Conservation (phyloP, 139 green algal species). For the Nannochloris sp. region DNA sequence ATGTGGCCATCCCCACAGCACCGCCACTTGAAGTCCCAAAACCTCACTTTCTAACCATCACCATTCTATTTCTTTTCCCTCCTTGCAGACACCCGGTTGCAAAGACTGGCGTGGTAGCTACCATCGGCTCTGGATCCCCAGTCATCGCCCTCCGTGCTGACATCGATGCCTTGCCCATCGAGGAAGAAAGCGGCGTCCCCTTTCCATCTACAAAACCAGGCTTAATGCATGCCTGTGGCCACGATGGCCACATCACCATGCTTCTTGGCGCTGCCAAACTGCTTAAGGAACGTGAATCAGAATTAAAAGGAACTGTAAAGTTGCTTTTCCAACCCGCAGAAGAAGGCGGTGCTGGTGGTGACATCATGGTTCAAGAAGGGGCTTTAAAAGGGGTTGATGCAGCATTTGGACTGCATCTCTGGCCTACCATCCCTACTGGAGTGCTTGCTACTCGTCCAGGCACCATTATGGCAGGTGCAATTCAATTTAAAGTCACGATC, state of each 20-base stretch:
- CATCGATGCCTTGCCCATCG: slow-evolving; percentile 84
- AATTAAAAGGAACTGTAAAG: slow-evolving; percentile 57
- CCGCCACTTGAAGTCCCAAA: neutral
- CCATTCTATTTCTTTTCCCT: too few relatives aligned
- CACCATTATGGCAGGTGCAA: slow-evolving; percentile 72
- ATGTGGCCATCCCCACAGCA: neutral
- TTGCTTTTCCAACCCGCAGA: slow-evolving; percentile 93
- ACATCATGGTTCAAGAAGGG: slow-evolving; percentile 54
- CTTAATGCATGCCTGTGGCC: slow-evolving; percentile 85
- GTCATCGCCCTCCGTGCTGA: slow-evolving; percentile 73
- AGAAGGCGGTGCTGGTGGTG: slow-evolving; percentile 70
- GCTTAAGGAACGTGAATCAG: slow-evolving; percentile 49
- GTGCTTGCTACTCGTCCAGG: slow-evolving; percentile 48
- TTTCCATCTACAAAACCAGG: slow-evolving; percentile 22
- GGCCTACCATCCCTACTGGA: slow-evolving; percentile 57
- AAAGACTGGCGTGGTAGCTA: slow-evolving; percentile 68
- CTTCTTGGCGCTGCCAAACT: slow-evolving; percentile 73
- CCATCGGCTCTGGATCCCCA: slow-evolving; percentile 50
- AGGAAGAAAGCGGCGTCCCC: slow-evolving; percentile 21
- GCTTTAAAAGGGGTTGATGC: slow-evolving; percentile 38
- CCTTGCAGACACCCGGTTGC: slow-evolving; percentile 48
- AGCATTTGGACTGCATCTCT: slow-evolving; percentile 76
- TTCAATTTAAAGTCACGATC: slow-evolving; percentile 59
- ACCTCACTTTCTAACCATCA: slow-evolving; percentile 1
- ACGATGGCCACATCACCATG: slow-evolving; percentile 83